phyloP scores from a whole-genome alignment of 2,329 filamentous ascomycete species.

The Lachnellula arida region DNA sequence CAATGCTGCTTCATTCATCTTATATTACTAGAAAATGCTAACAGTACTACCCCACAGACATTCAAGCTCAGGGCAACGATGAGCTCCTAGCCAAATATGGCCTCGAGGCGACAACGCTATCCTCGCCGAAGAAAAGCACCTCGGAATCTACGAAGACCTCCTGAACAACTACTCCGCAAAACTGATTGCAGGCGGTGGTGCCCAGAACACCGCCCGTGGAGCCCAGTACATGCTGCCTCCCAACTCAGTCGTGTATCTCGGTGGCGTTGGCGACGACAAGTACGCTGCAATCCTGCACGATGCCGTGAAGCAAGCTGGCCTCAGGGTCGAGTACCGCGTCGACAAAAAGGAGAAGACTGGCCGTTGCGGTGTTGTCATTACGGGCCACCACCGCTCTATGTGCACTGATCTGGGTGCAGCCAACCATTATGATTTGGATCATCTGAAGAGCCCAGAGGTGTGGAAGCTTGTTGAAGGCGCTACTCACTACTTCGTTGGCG shows the following conservation, averaged over 20 bases:
- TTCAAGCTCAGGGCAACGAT: slow-evolving; percentile 80
- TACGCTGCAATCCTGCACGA: slow-evolving; percentile 85
- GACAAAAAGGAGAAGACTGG: slow-evolving; percentile 82
- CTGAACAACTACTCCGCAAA: slow-evolving; percentile 89
- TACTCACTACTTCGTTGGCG: slow-evolving; percentile 86
- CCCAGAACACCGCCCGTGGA: slow-evolving; percentile 94
- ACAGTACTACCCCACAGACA: slow-evolving; percentile 54
- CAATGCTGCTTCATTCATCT: not conserved
- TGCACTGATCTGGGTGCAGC: slow-evolving; percentile 93
- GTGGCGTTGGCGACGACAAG: slow-evolving; percentile 92
- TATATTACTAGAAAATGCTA: not conserved
- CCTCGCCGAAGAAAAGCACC: slow-evolving; percentile 88
- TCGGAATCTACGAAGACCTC: slow-evolving; percentile 86
- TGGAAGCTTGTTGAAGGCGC: slow-evolving; percentile 90
- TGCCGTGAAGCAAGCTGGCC: slow-evolving; percentile 80
- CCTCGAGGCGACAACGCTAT: slow-evolving; percentile 96
- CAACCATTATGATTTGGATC: slow-evolving; percentile 94
- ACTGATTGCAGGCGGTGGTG: slow-evolving; percentile 91
- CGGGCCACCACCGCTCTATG: slow-evolving; percentile 90
- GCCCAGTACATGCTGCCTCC: slow-evolving; percentile 92
- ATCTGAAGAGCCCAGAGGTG: slow-evolving; percentile 85
- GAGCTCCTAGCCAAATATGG: slow-evolving; percentile 86
- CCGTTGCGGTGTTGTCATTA: slow-evolving; percentile 94
- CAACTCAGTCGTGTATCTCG: slow-evolving; percentile 89
- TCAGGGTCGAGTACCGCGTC: slow-evolving; percentile 91